These are phyloP conservation scores for Penicillium fuscoglaucum DNA, from an alignment of 2,329 filamentous ascomycete genomes.

Conservation along the genomic window DNA sequence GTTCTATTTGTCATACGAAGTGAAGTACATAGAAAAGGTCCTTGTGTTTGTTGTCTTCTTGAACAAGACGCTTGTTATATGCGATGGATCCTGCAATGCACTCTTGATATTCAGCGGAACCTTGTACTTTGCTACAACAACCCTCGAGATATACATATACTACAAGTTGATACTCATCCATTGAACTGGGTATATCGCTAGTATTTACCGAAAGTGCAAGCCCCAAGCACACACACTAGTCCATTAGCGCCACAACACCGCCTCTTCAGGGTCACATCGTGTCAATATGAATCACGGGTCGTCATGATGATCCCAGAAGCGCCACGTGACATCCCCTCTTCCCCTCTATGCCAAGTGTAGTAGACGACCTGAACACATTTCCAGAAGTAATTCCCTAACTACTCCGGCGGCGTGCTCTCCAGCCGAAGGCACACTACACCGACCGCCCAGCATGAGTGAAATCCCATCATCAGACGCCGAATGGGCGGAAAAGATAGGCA, in stretches of 20 bases:
- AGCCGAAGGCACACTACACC: background rate
- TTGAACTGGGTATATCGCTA: background rate
- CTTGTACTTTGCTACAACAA: background rate
- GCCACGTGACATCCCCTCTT: slow-evolving; percentile 22
- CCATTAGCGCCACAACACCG: slow-evolving; percentile 8
- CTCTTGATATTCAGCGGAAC: background rate
- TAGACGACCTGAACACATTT: background rate
- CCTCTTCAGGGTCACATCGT: slow-evolving; percentile 4
- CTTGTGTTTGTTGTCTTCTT: background rate
- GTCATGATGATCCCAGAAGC: slow-evolving; percentile 14
- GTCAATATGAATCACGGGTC: slow-evolving; percentile 15
- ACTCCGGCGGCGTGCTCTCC: background rate
- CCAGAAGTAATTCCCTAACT: background rate
- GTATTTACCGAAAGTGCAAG: background rate
- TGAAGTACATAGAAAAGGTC: too few species aligned
- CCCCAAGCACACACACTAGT: background rate
- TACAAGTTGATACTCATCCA: background rate
- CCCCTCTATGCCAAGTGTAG: slow-evolving; percentile 2
- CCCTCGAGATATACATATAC: background rate
- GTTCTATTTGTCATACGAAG: background rate
- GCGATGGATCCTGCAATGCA: slow-evolving; percentile 1
- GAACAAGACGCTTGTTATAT: background rate
- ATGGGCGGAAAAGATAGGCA: slow-evolving; percentile 35
- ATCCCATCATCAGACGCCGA: slow-evolving; percentile 35
- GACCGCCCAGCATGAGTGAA: slow-evolving; percentile 23